Evolutionary conservation across 176 grass and related monocot genomes (phyloP), one percentile per base, ranked within the genome.

Genomic region (Oryza coarctata): DNA sequence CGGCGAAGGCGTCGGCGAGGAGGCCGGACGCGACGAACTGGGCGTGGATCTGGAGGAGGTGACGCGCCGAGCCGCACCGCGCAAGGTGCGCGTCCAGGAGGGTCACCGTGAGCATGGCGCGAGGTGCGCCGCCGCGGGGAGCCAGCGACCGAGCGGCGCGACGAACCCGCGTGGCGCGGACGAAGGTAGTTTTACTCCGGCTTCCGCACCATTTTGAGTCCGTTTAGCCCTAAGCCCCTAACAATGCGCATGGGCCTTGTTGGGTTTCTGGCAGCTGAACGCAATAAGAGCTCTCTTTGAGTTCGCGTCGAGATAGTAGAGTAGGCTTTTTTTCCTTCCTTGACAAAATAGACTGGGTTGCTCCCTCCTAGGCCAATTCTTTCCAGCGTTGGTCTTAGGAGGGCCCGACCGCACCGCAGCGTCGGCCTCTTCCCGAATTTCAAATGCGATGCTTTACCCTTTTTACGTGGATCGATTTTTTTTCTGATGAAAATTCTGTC

Each of bases 1-100:
- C 86, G 8, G 94, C 92, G 82, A 90, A 97, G 39, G 92, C 86
- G 75, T 94, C 90, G n/a, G 78, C 77, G 74, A 92, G 89, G 81
- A 94, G 86, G 81, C 92, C 92, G 27, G 90, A 91, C 22, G 58
- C 81, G 70, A 89, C 72, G 80, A 97, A 87, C 85, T 92, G 92
- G 62, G 79, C 81, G 58, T 87, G 94, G 74, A 97, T 85, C 79
- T 92, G 86, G n/a, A 94, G 90, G 77, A 97, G 81, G 18, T 90
- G 55, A 15, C 80, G 74, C 7, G 65, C 70, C 13, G 71, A 88
- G 29, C 55, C 26, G 94, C 94, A 97, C 86, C 71, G 80, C 32
- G 83, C 68, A 47, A 97, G 92, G 65, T 75, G 86, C n/a, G 76
- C 85, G 71, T 97, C 94, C 31, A 97, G 94, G 72, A 94, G 74